phyloP scores from a whole-genome alignment of 805 yeast species.

The Tetrapisispora nanseiensis region DNA sequence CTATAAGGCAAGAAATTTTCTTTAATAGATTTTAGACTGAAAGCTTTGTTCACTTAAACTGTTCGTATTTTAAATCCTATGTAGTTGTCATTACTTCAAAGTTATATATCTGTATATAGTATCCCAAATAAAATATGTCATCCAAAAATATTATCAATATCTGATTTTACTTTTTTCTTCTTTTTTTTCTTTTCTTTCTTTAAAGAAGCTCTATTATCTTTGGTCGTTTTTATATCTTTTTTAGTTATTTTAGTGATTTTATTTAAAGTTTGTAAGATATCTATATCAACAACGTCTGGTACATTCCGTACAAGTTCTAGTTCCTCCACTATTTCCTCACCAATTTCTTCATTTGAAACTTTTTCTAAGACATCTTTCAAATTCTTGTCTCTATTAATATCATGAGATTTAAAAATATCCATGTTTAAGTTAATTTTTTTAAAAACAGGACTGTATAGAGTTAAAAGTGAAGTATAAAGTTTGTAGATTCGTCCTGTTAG shows the following conservation, averaged over 20 bases:
- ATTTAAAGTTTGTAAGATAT: neutral
- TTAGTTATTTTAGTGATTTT: neutral
- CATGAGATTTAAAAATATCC: neutral
- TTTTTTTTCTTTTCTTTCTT: constrained; percentile 26
- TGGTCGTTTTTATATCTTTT: too few relatives aligned
- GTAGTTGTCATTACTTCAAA: neutral
- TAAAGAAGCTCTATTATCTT: neutral
- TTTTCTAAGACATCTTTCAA: constrained; percentile 2
- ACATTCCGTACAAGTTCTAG: neutral
- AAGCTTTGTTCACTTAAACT: neutral
- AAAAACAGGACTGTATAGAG: constrained; percentile 5
- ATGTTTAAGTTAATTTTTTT: neutral
- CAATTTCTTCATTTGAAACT: constrained; percentile 3
- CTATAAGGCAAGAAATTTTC: neutral
- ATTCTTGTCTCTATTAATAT: neutral
- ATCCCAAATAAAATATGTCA: constrained; percentile 12
- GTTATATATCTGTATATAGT: neutral
- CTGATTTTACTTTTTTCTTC: constrained; percentile 41
- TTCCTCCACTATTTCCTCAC: constrained; percentile 2
- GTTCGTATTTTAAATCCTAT: neutral
- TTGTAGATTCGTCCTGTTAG: constrained; percentile 37
- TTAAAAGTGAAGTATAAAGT: constrained; percentile 13
- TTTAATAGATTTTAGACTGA: neutral
- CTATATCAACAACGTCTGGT: neutral
- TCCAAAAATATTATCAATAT: constrained; percentile 72